These are phyloP conservation scores for Leccinellum albellum DNA, from an alignment of 768 basidiomycete species.

Conservation along the genomic window DNA sequence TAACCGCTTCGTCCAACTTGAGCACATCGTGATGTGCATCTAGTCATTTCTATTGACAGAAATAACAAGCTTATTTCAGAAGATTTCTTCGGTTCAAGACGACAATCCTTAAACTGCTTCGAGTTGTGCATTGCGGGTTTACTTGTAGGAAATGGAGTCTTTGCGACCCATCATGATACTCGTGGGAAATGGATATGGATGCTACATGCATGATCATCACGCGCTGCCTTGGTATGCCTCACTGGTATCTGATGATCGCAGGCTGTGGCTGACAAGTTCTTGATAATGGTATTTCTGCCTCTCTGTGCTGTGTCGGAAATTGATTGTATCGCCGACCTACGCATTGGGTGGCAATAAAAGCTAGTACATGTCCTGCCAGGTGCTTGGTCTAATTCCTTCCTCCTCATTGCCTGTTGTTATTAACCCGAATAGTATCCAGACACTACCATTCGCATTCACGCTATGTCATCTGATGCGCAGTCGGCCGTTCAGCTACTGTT, in stretches of 20 bases:
- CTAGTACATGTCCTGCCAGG: not conserved
- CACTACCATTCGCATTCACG: not conserved
- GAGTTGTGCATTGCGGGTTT: not conserved
- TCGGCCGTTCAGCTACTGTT: not conserved
- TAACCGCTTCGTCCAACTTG: not conserved
- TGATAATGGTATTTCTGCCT: not conserved
- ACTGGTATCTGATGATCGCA: not conserved
- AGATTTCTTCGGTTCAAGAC: not conserved
- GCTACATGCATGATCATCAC: not conserved
- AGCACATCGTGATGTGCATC: not conserved
- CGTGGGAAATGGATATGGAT: not conserved
- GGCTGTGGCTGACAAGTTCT: not conserved
- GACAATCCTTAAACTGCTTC: not conserved
- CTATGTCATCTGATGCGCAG: not conserved
- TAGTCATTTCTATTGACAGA: not conserved
- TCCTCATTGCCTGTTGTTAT: not conserved
- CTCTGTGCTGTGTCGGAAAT: not conserved
- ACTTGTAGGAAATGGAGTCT: not conserved
- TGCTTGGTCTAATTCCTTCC: not conserved
- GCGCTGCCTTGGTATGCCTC: not conserved
- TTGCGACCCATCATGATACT: not conserved
- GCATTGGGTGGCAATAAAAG: not conserved
- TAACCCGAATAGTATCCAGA: not conserved
- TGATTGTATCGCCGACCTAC: not conserved
- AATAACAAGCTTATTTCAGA: not conserved